phyloP scores from a whole-genome alignment of 2,329 filamentous ascomycete species.

The Fusarium udum region DNA sequence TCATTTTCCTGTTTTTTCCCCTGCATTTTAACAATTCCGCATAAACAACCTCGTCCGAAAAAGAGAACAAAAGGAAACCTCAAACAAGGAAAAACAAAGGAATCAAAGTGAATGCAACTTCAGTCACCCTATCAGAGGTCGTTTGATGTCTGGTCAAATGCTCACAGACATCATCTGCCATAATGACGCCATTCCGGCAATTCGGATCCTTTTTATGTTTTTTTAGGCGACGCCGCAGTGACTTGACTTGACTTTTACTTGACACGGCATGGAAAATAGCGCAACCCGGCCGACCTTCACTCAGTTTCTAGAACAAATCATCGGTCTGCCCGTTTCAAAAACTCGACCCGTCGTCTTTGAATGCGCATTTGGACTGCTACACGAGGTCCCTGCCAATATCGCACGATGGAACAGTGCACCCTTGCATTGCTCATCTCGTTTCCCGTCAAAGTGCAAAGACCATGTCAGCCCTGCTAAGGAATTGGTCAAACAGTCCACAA shows the following conservation, averaged over 20 bases:
- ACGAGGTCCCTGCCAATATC: conserved; percentile 3
- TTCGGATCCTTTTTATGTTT: background rate
- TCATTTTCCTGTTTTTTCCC: conserved; percentile 21
- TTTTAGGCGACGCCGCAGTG: background rate
- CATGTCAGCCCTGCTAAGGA: conserved; percentile 14
- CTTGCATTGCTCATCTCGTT: background rate
- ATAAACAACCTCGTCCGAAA: background rate
- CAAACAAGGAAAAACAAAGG: background rate
- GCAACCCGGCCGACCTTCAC: background rate
- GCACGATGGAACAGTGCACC: background rate
- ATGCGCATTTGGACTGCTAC: background rate
- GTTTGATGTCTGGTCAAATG: background rate
- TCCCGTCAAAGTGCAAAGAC: background rate
- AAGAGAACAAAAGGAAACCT: conserved; percentile 1
- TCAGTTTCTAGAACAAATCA: background rate
- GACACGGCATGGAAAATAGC: conserved; percentile 2
- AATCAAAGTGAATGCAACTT: background rate
- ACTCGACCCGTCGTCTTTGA: background rate
- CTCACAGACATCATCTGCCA: conserved; percentile 5
- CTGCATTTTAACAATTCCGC: conserved; percentile 11
- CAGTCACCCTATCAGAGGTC: background rate
- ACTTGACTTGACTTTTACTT: background rate
- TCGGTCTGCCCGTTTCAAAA: conserved; percentile 7
- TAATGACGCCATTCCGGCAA: conserved; percentile 7
- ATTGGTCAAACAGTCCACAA: background rate